Evolutionary conservation across 1,284 basidiomycete genomes (phyloP).

Genomic region (Fomitopsis pinicola): DNA sequence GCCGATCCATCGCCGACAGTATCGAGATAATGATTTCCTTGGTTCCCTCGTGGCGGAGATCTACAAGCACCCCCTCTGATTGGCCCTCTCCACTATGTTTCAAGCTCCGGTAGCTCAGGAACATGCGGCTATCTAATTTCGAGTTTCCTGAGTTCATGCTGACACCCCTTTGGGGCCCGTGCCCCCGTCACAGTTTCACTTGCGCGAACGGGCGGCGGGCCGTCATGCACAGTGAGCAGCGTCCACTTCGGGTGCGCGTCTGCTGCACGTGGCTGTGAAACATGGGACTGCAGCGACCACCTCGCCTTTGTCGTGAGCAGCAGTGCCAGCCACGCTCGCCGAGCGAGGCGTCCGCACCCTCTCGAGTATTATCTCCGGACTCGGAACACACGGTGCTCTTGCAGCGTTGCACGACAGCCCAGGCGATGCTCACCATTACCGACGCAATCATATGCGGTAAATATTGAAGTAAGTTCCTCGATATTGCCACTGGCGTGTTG

Average conservation of each 20-base stretch:
- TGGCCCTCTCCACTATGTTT: neutral
- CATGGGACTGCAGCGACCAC: neutral
- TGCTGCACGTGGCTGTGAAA: neutral
- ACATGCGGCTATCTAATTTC: neutral
- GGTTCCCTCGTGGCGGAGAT: constrained; percentile 3
- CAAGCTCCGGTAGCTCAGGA: neutral
- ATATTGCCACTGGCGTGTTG: no score
- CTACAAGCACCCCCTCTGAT: neutral
- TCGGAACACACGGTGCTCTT: no score
- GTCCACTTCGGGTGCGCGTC: neutral
- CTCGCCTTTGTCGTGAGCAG: neutral
- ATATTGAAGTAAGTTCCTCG: no score
- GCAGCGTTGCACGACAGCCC: no score
- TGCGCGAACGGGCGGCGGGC: neutral
- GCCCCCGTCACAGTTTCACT: neutral
- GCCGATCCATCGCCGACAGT: constrained; percentile 2
- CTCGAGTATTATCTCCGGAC: neutral
- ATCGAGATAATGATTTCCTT: constrained; percentile 3
- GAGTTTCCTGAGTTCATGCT: neutral
- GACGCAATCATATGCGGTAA: no score
- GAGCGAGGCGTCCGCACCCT: neutral
- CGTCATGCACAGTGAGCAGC: neutral
- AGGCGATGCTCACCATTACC: no score
- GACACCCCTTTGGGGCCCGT: neutral
- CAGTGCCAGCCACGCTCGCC: neutral